Evolutionary conservation across 768 basidiomycete species (phyloP).

Genomic region (Lactarius pseudohatsudake): DNA sequence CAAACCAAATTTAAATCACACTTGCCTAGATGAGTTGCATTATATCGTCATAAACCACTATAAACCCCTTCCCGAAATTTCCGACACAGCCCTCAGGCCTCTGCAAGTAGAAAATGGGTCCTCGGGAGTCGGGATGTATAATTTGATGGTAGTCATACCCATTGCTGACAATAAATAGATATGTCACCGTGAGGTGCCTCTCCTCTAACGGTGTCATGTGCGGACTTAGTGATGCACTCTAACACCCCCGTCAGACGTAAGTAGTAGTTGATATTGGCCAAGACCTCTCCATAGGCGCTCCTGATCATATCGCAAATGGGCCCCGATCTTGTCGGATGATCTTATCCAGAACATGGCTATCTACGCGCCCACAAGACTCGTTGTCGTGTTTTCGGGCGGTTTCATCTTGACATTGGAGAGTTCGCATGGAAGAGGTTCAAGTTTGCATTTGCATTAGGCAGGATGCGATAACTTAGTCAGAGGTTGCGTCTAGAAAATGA

Average conservation of each 20-base stretch:
- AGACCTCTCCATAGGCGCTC: background rate
- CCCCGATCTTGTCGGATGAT: slow-evolving; percentile 2
- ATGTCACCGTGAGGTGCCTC: background rate
- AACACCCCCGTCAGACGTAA: background rate
- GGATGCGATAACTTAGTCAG: background rate
- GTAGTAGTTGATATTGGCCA: background rate
- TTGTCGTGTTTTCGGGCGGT: background rate
- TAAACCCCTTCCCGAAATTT: no score
- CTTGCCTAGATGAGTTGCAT: no score
- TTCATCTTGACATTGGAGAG: background rate
- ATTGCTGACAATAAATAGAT: background rate
- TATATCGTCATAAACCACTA: no score
- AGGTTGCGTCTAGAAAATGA: background rate
- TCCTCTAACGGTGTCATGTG: background rate
- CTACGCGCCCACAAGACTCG: background rate
- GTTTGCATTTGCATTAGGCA: no score
- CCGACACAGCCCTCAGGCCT: background rate
- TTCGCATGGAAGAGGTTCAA: background rate
- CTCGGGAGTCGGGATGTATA: background rate
- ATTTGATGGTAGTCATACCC: background rate
- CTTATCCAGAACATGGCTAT: background rate
- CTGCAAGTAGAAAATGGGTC: background rate
- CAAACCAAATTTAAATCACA: no score
- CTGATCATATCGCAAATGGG: background rate
- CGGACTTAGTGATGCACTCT: background rate